Evolutionary conservation across 2,329 filamentous ascomycete genomes (phyloP), one percentile per base, ranked within the genome.

Genomic region (Chaetoscypha palmicola): DNA sequence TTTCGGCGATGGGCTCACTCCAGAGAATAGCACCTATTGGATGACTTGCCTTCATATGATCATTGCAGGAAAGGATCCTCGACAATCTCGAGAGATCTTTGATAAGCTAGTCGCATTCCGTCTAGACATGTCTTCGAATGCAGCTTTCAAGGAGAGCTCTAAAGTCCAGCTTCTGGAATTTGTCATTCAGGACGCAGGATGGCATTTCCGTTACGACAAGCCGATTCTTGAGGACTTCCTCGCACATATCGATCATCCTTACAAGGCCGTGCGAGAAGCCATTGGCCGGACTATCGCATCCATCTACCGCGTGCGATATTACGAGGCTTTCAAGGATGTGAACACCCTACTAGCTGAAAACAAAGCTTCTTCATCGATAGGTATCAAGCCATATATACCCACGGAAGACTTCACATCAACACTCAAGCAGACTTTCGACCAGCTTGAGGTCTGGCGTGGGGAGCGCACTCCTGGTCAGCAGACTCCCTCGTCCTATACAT

Each of bases 121-220:
- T 22, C 73, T 98, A 8, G 92, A 98, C 62, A 91, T 97, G 83
- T 73, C 79, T 4, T 96, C 91, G 0, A 96, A 97, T 61, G 92
- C 94, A 3, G 92, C 92, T 0, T 98, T 98, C 74, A 98, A 98
- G 64, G 94, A 98, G 63, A 95, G 91, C 43, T 94, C 91, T 21
- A 96, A 97, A 68, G 87, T 98, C 12, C 83, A 92, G 53, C 70
- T 98, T 22, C 72, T 98, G 14, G 88, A 96, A 55, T 88, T 94
- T 54, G 77, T 86, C 50, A 85, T 98, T 47, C 81, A 81, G 34
- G 89, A 95, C 57, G 78, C 82, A 26, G 92, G 92, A 1, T 98
- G 94, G 92, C 92, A 98, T 64, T 98, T 96, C 72, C 88, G 88
- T 50, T 72, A 88, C 9, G 87, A 94, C 55, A 79, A 87, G 65